These are phyloP conservation scores for Phialemonium atrogriseum DNA, from an alignment of 2,329 filamentous ascomycete genomes.

Conservation along the genomic window DNA sequence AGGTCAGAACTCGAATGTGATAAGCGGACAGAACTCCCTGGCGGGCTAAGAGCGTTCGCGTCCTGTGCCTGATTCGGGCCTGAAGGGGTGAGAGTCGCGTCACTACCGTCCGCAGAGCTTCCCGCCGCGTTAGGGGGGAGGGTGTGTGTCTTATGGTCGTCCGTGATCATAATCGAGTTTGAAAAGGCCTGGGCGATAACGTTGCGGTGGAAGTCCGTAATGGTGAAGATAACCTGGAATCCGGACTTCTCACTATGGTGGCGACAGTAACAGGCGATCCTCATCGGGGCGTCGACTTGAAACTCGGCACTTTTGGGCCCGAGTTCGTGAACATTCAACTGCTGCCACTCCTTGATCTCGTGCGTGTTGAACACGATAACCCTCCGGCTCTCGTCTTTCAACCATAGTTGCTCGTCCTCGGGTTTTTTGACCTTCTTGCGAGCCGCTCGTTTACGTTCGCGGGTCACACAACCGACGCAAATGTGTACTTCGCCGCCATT, in stretches of 20 bases:
- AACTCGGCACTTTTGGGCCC: constrained; percentile 41
- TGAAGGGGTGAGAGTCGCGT: constrained; percentile 3
- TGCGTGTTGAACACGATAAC: constrained; percentile 89
- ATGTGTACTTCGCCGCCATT: constrained; percentile 94
- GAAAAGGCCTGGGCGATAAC: constrained; percentile 79
- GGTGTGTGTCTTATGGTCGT: constrained; percentile 86
- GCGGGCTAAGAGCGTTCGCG: constrained; percentile 21
- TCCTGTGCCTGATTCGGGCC: constrained; percentile 14
- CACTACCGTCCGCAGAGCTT: constrained; percentile 11
- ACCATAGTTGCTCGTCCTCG: constrained; percentile 86
- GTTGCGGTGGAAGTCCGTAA: constrained; percentile 71
- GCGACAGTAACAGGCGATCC: constrained; percentile 93
- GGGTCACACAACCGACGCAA: constrained; percentile 81
- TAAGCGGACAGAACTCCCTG: constrained; percentile 38
- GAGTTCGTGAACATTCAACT: constrained; percentile 41
- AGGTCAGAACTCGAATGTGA: constrained; percentile 58
- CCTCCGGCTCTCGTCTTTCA: constrained; percentile 67
- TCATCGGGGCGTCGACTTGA: constrained; percentile 82
- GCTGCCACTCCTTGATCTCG: constrained; percentile 77
- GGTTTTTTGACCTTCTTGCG: constrained; percentile 90
- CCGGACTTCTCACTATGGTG: constrained; percentile 91
- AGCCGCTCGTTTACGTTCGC: constrained; percentile 83
- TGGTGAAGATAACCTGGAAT: constrained; percentile 88
- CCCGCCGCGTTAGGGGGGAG: constrained; percentile 25
- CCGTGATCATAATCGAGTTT: constrained; percentile 89